phyloP scores from a whole-genome alignment of 441 rosid genomes.

The Bocquillonia castaneifolia region DNA sequence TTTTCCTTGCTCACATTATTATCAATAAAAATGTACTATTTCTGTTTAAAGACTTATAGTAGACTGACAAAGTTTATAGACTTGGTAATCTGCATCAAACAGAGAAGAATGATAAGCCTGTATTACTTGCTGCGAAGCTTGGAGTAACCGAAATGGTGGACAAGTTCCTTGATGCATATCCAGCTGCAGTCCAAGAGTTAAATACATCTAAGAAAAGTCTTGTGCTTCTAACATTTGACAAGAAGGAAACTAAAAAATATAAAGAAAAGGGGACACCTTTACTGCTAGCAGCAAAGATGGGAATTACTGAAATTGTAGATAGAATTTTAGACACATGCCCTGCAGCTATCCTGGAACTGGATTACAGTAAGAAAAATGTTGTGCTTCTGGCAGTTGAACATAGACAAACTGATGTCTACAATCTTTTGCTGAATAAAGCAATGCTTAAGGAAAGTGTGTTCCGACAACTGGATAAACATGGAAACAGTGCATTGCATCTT shows the following conservation, averaged over 20 bases:
- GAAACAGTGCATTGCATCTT: constrained; percentile 45
- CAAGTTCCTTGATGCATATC: constrained; percentile 22
- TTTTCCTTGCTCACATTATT: no score
- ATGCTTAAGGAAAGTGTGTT: constrained; percentile 27
- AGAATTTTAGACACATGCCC: no score
- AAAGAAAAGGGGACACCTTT: no score
- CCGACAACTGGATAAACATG: constrained; percentile 29
- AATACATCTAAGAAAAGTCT: no score
- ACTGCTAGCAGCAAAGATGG: no score
- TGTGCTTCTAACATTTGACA: no score
- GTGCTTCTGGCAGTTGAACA: constrained; percentile 37
- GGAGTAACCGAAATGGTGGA: constrained; percentile 32
- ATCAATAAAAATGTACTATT: no score
- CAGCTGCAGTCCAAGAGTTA: constrained; percentile 30
- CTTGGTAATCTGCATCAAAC: not conserved
- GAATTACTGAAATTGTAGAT: no score
- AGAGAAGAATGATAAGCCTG: no score
- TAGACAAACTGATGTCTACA: constrained; percentile 26
- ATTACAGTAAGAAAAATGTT: constrained; percentile 31
- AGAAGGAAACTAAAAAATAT: no score
- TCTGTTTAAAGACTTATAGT: constrained; percentile 5
- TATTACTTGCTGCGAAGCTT: constrained; percentile 34
- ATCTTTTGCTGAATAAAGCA: constrained; percentile 18
- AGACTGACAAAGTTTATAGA: not conserved
- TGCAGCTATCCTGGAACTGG: no score